Conservation (phyloP, 2,329 filamentous ascomycete genomes). For the Thielaviopsis ethacetica region DNA sequence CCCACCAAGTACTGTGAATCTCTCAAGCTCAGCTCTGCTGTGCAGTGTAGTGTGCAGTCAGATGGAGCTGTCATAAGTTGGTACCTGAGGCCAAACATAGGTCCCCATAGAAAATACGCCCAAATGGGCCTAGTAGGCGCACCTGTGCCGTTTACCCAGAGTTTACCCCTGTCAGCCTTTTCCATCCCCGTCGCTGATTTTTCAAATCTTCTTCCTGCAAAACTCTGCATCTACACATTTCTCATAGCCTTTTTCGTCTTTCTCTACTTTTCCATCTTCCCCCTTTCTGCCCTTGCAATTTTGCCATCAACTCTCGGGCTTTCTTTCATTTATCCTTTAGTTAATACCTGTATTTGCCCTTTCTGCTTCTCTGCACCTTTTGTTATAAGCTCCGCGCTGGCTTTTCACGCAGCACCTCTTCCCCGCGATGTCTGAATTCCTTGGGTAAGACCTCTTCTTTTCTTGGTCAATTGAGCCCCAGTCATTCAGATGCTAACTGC, state of each 20-base stretch:
- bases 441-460: constrained; percentile 30
- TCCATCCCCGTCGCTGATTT: neutral
- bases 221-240: constrained; percentile 1
- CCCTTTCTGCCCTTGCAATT: constrained; percentile 3
- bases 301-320: neutral
- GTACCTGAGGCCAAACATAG: constrained; percentile 6
- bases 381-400: constrained; percentile 22
- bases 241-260: constrained; percentile 3
- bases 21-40: neutral
- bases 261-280: constrained; percentile 6
- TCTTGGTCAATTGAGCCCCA: constrained; percentile 15
- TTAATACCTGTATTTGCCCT: constrained; percentile 15
- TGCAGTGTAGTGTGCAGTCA: neutral
- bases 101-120: neutral
- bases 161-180: constrained; percentile 9
- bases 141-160: constrained; percentile 7
- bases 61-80: neutral
- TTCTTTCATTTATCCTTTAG: constrained; percentile 21
- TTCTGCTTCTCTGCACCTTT: constrained; percentile 13
- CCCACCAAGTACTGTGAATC: neutral
- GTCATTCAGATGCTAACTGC: constrained; percentile 18
- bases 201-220: constrained; percentile 1
- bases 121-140: neutral
- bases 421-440: constrained; percentile 40
- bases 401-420: constrained; percentile 23